A percentile compares a stretch with the other conserved stretches of the same genome.
These are phyloP conservation scores for Saitozyma sp. DNA, from an alignment of 768 basidiomycete species.

Conservation along the genomic window DNA sequence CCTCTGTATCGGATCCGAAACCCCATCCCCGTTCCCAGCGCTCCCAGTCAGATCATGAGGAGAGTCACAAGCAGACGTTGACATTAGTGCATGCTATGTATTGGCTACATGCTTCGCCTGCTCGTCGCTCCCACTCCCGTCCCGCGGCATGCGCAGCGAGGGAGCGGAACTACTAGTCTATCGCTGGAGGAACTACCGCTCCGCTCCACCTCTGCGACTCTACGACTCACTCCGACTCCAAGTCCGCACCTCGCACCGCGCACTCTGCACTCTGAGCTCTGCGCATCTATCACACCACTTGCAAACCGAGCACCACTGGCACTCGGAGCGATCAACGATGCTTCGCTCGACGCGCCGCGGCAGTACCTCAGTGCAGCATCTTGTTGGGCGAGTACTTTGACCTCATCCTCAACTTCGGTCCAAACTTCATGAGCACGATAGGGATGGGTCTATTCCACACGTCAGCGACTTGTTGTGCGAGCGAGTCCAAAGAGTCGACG, in stretches of 20 bases:
- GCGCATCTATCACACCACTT: neutral
- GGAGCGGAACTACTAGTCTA: too few species aligned
- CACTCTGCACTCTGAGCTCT: neutral
- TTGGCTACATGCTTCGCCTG: too few species aligned
- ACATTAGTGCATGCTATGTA: too few species aligned
- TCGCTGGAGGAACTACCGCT: too few species aligned
- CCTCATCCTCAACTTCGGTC: constrained; percentile 37
- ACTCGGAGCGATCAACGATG: neutral
- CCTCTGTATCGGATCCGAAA: too few species aligned
- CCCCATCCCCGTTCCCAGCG: too few species aligned
- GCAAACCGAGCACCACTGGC: neutral
- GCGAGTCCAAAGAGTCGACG: neutral
- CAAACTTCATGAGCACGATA: constrained; percentile 44
- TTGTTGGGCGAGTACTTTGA: constrained; percentile 43
- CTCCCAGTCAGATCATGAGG: too few species aligned
- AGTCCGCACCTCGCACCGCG: neutral
- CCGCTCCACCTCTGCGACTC: too few species aligned
- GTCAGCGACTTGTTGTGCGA: neutral
- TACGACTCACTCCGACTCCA: too few species aligned
- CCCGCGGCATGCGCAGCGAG: too few species aligned
- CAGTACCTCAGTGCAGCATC: neutral
- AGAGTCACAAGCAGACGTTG: too few species aligned
- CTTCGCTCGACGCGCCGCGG: neutral
- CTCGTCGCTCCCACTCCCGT: too few species aligned
- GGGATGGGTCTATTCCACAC: constrained; percentile 39